Evolutionary conservation across 352 stramenopile genomes (phyloP).

Genomic region (Phytophthora pistaciae): DNA sequence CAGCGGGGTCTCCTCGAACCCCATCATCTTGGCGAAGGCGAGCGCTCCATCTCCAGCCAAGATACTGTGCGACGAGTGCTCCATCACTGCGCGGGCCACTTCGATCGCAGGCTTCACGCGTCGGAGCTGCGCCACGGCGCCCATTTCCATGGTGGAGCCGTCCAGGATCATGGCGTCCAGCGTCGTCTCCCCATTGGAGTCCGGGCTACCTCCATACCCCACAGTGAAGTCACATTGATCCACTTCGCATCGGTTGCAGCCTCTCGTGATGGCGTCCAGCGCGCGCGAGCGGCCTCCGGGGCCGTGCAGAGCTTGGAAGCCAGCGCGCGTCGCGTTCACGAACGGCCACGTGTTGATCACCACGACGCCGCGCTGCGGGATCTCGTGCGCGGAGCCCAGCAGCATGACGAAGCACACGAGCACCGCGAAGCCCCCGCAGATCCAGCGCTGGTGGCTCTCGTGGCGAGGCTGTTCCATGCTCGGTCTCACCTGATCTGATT

Average conservation of each 20-base stretch:
- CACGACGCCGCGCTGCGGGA: slow-evolving; percentile 45
- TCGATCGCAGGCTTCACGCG: slow-evolving; percentile 86
- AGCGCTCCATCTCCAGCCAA: slow-evolving; percentile 88
- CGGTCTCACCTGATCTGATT: background rate
- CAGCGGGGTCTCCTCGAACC: slow-evolving; percentile 81
- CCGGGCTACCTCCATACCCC: slow-evolving; percentile 89
- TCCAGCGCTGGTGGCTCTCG: slow-evolving; percentile 42
- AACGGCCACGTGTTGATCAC: slow-evolving; percentile 91
- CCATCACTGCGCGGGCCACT: slow-evolving; percentile 87
- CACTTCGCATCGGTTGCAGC: slow-evolving; percentile 84
- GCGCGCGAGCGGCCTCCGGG: slow-evolving; percentile 20
- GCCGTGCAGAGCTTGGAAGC: slow-evolving; percentile 57
- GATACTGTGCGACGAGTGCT: slow-evolving; percentile 91
- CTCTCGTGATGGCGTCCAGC: slow-evolving; percentile 72
- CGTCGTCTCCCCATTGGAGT: slow-evolving; percentile 88
- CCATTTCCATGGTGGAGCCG: slow-evolving; percentile 85
- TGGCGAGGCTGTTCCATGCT: slow-evolving; percentile 35
- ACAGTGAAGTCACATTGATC: slow-evolving; percentile 92
- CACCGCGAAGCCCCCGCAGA: slow-evolving; percentile 38
- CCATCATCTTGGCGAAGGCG: slow-evolving; percentile 92
- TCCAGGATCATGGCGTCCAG: slow-evolving; percentile 94
- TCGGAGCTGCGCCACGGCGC: slow-evolving; percentile 82
- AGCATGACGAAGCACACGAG: slow-evolving; percentile 42
- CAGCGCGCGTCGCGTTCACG: slow-evolving; percentile 69
- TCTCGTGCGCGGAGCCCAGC: slow-evolving; percentile 33